phyloP scores from a whole-genome alignment of 2,329 filamentous ascomycete species.

The Fusarium illudens region DNA sequence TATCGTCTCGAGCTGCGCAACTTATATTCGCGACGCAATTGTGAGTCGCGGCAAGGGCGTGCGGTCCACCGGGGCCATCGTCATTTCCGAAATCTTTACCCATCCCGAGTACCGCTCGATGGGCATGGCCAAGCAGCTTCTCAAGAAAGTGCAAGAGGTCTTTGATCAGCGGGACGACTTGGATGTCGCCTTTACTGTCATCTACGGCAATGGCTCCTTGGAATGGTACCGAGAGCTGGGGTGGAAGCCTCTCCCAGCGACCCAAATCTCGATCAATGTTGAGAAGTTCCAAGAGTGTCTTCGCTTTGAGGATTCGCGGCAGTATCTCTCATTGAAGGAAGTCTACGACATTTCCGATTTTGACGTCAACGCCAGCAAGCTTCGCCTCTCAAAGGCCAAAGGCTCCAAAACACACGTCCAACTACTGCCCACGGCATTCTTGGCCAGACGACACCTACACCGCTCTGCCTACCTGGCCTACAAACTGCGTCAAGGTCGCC shows the following conservation, averaged over 20 bases:
- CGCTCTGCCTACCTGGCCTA: constrained; percentile 43
- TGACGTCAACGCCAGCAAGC: constrained; percentile 39
- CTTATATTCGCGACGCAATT: constrained; percentile 39
- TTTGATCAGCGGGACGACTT: constrained; percentile 39
- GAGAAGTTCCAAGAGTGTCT: background rate
- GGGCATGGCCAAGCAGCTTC: constrained; percentile 49
- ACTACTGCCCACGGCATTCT: constrained; percentile 43
- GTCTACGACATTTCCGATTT: constrained; percentile 32
- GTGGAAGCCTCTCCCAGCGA: constrained; percentile 45
- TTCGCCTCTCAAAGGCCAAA: constrained; percentile 32
- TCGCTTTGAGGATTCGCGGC: too few species aligned
- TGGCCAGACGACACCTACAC: constrained; percentile 47
- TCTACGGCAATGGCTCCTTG: constrained; percentile 48
- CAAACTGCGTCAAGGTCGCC: constrained; percentile 25
- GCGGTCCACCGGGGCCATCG: constrained; percentile 41
- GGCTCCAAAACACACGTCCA: constrained; percentile 46
- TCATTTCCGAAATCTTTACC: constrained; percentile 50
- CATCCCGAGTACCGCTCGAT: constrained; percentile 44
- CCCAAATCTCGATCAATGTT: constrained; percentile 36
- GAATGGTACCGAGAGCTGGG: constrained; percentile 47
- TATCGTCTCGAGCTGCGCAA: constrained; percentile 48
- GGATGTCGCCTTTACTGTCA: constrained; percentile 46
- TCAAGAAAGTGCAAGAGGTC: constrained; percentile 45
- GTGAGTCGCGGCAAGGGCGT: constrained; percentile 29
- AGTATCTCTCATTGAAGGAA: background rate